Evolutionary conservation across 2,329 filamentous ascomycete genomes (phyloP), one percentile per base, ranked within the genome.

Genomic region (Epichloe hybrida): DNA sequence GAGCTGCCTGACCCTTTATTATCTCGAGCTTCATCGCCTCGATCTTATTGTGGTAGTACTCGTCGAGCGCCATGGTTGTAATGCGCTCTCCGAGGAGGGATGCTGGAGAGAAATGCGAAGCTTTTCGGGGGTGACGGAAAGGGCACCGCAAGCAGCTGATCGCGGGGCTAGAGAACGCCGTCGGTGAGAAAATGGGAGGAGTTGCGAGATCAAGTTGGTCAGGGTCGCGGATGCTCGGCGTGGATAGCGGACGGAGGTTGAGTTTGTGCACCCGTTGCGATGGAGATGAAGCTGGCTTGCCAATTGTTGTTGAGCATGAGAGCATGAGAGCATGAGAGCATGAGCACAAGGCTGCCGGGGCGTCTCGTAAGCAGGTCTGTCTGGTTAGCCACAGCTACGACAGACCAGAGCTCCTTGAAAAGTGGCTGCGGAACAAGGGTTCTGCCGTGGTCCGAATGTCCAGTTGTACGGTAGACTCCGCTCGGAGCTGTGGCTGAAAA

Each of bases 11-110:
- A 51, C 93, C 91, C 73, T 97, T 91, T 69, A 98, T 91, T 68
- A 98, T 98, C 81, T 98, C 91, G 69, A 98, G 89, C 85, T 97
- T 97, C 87, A 97, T 95, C 69, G 86, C 84, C 87, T 98, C 93
- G 73, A 97, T 97, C 79, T 98, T 98, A 79, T 97, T 97, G 74
- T 93, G 88, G 72, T 95, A 98, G 76, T 96, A 98, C 72, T 86
- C 95, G 72, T 97, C 93, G 73, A 98, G 87, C 80, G 91, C 90
- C 93, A 98, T 98, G 68, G 66, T 83, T 21, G 42, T 21, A 23
- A 45, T 46, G 42, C 23, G 42, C 48, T 45, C 48, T 46, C 48
- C 48, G 7, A 21, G 20, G 12, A 34, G 37, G 31, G 31, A 5
- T 34, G 13, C 13, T 42, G 31, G 45, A 23, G 8, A 31, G 35